Evolutionary conservation across 345 rosid genomes (phyloP).

Genomic region (Dovyalis caffra): DNA sequence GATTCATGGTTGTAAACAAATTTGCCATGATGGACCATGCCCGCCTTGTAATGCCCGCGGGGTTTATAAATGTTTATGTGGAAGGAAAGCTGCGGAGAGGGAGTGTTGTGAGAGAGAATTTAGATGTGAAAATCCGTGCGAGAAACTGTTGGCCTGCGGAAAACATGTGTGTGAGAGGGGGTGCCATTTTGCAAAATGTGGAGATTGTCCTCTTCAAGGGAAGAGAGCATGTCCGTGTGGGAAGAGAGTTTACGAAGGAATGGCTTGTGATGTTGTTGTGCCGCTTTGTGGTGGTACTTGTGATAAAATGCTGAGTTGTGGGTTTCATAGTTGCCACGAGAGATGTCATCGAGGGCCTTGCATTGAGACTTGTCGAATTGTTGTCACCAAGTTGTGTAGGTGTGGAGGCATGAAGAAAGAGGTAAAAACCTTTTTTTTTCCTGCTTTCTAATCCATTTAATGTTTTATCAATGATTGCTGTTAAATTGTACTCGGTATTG

Average conservation of each 20-base stretch:
- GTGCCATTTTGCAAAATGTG: slow-evolving; percentile 76
- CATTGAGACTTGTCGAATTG: slow-evolving; percentile 80
- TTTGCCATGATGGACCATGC: slow-evolving; percentile 69
- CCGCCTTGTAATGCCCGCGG: slow-evolving; percentile 69
- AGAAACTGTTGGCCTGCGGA: slow-evolving; percentile 55
- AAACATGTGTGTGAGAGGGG: slow-evolving; percentile 78
- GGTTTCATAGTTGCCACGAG: slow-evolving; percentile 77
- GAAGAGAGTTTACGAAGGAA: slow-evolving; percentile 65
- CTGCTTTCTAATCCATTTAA: neutral
- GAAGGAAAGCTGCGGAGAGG: slow-evolving; percentile 58
- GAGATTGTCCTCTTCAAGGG: slow-evolving; percentile 75
- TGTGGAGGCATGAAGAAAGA: slow-evolving; percentile 81
- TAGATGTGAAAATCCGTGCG: slow-evolving; percentile 65
- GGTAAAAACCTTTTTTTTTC: slow-evolving; percentile 41
- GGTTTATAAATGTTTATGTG: slow-evolving; percentile 53
- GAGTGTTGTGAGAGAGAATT: slow-evolving; percentile 75
- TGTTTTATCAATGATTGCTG: neutral
- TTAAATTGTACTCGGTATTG: neutral
- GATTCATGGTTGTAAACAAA: slow-evolving; percentile 51
- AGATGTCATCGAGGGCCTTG: slow-evolving; percentile 83
- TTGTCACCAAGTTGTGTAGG: slow-evolving; percentile 65
- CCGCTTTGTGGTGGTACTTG: slow-evolving; percentile 86
- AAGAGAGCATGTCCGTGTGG: slow-evolving; percentile 90
- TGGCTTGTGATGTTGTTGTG: slow-evolving; percentile 66
- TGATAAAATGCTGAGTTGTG: slow-evolving; percentile 67